Percentiles rank a stretch among this genome's conserved stretches.
Conservation (phyloP, 805 yeast genomes). For the Ogataea ramenticola region DNA sequence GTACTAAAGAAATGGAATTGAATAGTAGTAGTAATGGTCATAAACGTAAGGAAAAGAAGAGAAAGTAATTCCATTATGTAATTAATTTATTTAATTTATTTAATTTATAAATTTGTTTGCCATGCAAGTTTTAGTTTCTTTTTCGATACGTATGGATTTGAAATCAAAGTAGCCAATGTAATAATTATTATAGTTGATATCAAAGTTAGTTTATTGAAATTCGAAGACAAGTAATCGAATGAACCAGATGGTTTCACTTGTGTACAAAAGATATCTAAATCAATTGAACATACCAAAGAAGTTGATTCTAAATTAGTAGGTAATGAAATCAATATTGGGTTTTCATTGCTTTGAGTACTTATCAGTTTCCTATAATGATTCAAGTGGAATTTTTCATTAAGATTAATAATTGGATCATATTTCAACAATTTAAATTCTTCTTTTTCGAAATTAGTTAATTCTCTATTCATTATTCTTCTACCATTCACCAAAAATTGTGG, state of each 20-base stretch:
- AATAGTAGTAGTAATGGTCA: conserved; percentile 13
- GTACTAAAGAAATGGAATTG: conserved; percentile 34
- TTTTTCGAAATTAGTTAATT: conserved; percentile 43
- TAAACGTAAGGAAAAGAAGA: conserved; percentile 19
- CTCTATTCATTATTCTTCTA: conserved; percentile 54
- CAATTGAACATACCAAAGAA: conserved; percentile 56
- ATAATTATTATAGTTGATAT: conserved; percentile 51
- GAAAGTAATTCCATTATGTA: too few relatives aligned
- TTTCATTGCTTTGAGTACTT: conserved; percentile 5
- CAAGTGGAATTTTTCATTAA: conserved; percentile 41
- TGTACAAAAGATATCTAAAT: conserved; percentile 72
- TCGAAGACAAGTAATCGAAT: conserved; percentile 64
- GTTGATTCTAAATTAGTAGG: conserved; percentile 81
- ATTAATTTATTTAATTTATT: too few relatives aligned
- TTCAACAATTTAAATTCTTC: conserved; percentile 52
- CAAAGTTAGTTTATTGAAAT: conserved; percentile 63
- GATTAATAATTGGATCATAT: conserved; percentile 56
- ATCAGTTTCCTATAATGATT: conserved; percentile 44
- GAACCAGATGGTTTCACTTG: conserved; percentile 73
- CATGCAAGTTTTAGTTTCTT: conserved; percentile 50
- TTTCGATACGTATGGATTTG: conserved; percentile 49
- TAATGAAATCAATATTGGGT: conserved; percentile 33
- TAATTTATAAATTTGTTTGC: conserved; percentile 20
- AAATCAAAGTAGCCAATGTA: conserved; percentile 34
- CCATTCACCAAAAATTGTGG: conserved; percentile 68